A percentile compares a stretch with the other conserved stretches of the same genome.
phyloP scores from a whole-genome alignment of 176 grass and related monocot genomes.

The Alopecurus myosuroides region DNA sequence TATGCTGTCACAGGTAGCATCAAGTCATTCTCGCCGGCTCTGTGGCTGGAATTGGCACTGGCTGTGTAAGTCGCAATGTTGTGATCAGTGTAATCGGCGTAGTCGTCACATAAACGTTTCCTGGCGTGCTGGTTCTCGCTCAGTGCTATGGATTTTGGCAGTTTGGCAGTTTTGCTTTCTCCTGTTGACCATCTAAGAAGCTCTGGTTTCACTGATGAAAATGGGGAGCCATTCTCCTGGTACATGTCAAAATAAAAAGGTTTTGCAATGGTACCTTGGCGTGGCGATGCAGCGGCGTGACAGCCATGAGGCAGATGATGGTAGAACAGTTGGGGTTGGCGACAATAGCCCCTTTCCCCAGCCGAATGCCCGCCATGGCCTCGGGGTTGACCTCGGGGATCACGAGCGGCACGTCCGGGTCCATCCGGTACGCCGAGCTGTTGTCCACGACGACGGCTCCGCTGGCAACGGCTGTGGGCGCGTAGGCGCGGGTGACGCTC shows the following conservation, averaged over 20 bases:
- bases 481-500: slow-evolving; percentile 51
- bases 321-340: slow-evolving; percentile 97
- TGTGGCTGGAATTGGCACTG: neutral
- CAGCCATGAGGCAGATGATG: slow-evolving; percentile 96
- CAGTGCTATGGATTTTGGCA: neutral
- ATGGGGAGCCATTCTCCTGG: neutral
- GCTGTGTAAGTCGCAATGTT: neutral
- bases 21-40: neutral
- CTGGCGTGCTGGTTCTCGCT: neutral
- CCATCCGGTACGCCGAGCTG: slow-evolving; percentile 93
- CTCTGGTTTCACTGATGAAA: neutral
- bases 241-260: neutral
- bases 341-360: slow-evolving; percentile 83
- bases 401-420: slow-evolving; percentile 77
- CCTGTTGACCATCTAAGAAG: neutral
- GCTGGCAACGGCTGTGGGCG: slow-evolving; percentile 57
- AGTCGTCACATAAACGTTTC: neutral
- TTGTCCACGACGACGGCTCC: slow-evolving; percentile 91
- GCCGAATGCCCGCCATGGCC: slow-evolving; percentile 60
- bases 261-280: slow-evolving; percentile 56
- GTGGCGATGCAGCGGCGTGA: slow-evolving; percentile 82
- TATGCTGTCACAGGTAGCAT: neutral
- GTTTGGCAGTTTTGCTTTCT: neutral
- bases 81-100: neutral
- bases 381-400: slow-evolving; percentile 95